Conservation (phyloP, 306 rosid genomes). For the Purshia tridentata region DNA sequence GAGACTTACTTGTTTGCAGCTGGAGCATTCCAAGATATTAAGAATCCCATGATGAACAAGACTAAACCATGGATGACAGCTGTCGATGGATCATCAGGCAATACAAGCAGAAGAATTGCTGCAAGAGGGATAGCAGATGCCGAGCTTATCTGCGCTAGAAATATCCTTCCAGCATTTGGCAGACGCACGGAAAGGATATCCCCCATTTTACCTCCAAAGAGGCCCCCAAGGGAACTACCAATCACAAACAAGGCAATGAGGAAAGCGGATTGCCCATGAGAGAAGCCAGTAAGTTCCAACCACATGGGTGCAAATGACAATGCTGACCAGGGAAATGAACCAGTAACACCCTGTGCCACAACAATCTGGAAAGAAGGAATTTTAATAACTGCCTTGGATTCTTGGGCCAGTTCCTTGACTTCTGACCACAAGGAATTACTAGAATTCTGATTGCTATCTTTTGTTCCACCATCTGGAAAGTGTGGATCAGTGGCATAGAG, state of each 20-base stretch:
- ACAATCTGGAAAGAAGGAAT: slow-evolving; percentile 84
- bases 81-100: slow-evolving; percentile 60
- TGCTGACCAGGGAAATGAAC: slow-evolving; percentile 96
- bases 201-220: slow-evolving; percentile 90
- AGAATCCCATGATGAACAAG: slow-evolving; percentile 63
- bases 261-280: slow-evolving; percentile 75
- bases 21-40: slow-evolving; percentile 88
- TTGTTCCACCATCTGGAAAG: slow-evolving; percentile 38
- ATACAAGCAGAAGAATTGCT: slow-evolving; percentile 70
- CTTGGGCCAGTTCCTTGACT: slow-evolving; percentile 59
- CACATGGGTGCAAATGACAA: slow-evolving; percentile 89
- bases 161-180: slow-evolving; percentile 86
- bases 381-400: slow-evolving; percentile 67
- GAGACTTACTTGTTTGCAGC: slow-evolving; percentile 82
- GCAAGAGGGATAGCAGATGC: slow-evolving; percentile 78
- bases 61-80: slow-evolving; percentile 54
- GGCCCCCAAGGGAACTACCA: slow-evolving; percentile 71
- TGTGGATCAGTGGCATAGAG: slow-evolving; percentile 80
- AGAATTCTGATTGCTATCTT: slow-evolving; percentile 29
- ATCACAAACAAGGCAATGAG: slow-evolving; percentile 73
- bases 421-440: slow-evolving; percentile 54
- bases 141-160: slow-evolving; percentile 89
- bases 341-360: slow-evolving; percentile 90
- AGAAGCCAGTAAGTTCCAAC: slow-evolving; percentile 90
- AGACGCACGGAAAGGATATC: slow-evolving; percentile 64